Evolutionary conservation across 2,329 filamentous ascomycete species (phyloP).

Genomic region (Bimuria novae-zelandiae): DNA sequence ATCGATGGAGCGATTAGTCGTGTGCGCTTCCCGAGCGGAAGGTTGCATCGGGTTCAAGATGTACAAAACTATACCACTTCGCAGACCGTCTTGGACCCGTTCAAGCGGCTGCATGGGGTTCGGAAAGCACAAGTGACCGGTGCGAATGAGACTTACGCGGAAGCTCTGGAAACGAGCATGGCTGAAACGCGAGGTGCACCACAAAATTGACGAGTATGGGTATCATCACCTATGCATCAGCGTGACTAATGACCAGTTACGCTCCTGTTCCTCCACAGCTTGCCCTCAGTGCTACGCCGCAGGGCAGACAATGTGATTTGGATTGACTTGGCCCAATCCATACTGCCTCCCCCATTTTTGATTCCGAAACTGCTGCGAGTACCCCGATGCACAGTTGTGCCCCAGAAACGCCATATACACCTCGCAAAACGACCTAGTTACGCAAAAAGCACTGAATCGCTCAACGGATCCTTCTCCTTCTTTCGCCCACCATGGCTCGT

Average conservation of each 20-base stretch:
- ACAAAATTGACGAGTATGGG: conserved; percentile 23
- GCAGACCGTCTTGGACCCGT: conserved; percentile 50
- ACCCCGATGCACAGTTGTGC: neutral
- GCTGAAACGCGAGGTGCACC: conserved; percentile 22
- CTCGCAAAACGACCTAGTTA: conserved; percentile 46
- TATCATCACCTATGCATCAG: conserved; percentile 23
- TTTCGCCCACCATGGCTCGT: conserved; percentile 67
- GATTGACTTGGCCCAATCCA: neutral
- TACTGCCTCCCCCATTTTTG: neutral
- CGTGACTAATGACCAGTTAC: neutral
- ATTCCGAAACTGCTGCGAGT: neutral
- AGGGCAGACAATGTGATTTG: neutral
- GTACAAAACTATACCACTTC: conserved; percentile 42
- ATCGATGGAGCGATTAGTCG: conserved; percentile 36
- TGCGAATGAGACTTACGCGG: conserved; percentile 46
- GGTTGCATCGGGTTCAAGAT: conserved; percentile 41
- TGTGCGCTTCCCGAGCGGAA: conserved; percentile 33
- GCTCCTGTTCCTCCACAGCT: neutral
- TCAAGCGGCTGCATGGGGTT: conserved; percentile 44
- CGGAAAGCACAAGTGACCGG: conserved; percentile 45
- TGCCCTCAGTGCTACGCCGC: neutral
- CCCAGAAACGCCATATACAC: conserved; percentile 3
- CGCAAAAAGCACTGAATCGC: conserved; percentile 76
- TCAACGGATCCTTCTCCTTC: conserved; percentile 70
- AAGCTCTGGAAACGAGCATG: conserved; percentile 41